These are phyloP conservation scores for Kuraishia ogatae DNA, from an alignment of 805 yeast species.

Conservation along the genomic window DNA sequence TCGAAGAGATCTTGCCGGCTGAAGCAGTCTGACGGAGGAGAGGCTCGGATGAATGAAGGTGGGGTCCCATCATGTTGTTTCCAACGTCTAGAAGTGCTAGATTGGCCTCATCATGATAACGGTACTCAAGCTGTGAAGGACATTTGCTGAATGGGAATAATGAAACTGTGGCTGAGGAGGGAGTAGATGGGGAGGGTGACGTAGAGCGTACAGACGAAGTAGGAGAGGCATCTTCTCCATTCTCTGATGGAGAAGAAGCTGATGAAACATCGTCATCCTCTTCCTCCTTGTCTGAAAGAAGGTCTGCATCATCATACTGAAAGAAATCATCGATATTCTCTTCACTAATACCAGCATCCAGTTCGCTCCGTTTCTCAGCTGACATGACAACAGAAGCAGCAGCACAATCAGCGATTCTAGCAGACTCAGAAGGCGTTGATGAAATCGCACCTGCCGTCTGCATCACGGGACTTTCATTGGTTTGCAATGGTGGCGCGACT, in stretches of 20 bases:
- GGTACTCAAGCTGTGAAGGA: slow-evolving; percentile 11
- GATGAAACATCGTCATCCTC: background rate
- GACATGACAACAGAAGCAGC: background rate
- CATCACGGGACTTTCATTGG: background rate
- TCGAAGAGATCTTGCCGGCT: background rate
- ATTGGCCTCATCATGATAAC: slow-evolving; percentile 18
- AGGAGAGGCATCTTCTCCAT: background rate
- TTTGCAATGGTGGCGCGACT: background rate
- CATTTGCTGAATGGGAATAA: background rate
- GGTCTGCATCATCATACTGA: background rate
- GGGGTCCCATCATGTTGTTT: background rate
- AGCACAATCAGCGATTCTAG: background rate
- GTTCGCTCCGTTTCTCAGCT: background rate
- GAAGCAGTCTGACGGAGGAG: slow-evolving; percentile 1
- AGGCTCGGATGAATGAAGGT: slow-evolving; percentile 3
- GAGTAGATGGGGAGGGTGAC: background rate
- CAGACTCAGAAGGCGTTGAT: background rate
- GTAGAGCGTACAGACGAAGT: background rate
- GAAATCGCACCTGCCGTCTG: too few relatives aligned
- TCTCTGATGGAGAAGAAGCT: background rate
- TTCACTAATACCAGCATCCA: background rate
- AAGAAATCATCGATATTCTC: background rate
- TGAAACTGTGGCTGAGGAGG: background rate
- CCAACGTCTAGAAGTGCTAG: slow-evolving; percentile 15
- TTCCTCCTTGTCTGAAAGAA: background rate